Percentiles rank a stretch among this genome's conserved stretches.
Evolutionary conservation across 148 eudicot species (phyloP).

Genomic region (Tetragonia tetragonoides): DNA sequence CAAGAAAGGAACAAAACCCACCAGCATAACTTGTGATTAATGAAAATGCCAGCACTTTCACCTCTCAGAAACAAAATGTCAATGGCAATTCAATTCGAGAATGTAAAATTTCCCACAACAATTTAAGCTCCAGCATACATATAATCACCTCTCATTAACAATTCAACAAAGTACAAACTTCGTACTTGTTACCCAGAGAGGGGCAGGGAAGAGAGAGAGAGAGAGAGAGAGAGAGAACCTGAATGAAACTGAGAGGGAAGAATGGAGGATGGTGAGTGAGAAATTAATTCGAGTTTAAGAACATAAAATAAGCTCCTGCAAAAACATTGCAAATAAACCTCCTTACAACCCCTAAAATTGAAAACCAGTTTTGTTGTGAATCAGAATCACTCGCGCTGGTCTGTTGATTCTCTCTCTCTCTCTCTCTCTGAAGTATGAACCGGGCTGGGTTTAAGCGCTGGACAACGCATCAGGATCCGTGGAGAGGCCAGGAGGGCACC

Average conservation of each 20-base stretch:
- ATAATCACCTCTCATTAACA: neutral
- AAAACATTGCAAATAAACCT: too few species aligned
- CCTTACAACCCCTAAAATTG: too few species aligned
- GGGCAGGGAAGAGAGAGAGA: neutral
- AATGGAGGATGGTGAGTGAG: neutral
- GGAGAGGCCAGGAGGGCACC: too few species aligned
- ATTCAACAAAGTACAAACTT: neutral
- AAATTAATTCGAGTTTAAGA: too few species aligned
- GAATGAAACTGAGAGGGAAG: constrained; percentile 18
- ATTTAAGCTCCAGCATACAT: neutral
- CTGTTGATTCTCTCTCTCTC: too few species aligned
- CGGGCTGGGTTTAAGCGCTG: too few species aligned
- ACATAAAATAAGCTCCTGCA: too few species aligned
- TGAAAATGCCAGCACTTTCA: neutral
- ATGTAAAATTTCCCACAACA: neutral
- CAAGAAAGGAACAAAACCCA: constrained; percentile 12
- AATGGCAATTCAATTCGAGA: constrained; percentile 4
- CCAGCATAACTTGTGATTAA: neutral
- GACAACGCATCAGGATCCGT: too few species aligned
- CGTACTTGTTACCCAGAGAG: neutral
- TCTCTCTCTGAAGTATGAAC: too few species aligned
- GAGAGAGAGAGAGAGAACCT: constrained; percentile 12
- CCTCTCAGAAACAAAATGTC: neutral
- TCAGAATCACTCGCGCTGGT: too few species aligned
- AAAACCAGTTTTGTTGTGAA: too few species aligned